Conservation (phyloP, 495 filamentous ascomycete genomes). For the Schizothecium vesticola region DNA sequence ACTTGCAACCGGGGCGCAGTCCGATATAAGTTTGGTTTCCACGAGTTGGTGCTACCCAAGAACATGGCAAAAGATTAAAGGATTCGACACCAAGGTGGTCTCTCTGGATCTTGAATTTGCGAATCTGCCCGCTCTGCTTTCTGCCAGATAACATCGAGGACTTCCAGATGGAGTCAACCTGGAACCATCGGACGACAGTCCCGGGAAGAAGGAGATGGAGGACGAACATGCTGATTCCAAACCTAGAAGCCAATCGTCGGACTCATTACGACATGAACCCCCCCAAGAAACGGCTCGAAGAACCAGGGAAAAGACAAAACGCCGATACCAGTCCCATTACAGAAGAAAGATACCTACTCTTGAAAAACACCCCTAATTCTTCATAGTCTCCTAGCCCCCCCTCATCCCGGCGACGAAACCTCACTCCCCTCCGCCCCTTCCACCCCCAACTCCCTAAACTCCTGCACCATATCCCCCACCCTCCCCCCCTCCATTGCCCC, state of each 20-base stretch:
- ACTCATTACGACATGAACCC: neutral
- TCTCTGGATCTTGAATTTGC: neutral
- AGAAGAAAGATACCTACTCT: neutral
- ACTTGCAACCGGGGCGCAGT: neutral
- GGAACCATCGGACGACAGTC: no score
- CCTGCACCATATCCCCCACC: neutral
- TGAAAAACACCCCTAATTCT: no score
- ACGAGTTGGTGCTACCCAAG: neutral
- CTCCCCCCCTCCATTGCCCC: neutral
- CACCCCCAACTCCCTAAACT: neutral
- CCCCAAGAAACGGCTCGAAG: neutral
- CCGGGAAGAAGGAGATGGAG: no score
- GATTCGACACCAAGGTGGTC: neutral
- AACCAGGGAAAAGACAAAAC: neutral
- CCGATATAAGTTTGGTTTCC: neutral
- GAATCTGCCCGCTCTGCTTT: neutral
- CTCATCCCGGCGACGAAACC: neutral
- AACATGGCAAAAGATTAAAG: neutral
- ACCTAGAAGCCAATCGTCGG: neutral
- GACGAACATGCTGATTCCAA: neutral
- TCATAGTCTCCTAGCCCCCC: no score
- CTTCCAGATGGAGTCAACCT: neutral
- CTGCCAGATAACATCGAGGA: neutral
- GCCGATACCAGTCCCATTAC: neutral
- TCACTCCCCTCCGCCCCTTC: neutral